A percentile compares a stretch with the other conserved stretches of the same genome.
Conservation (phyloP, 2,329 filamentous ascomycete species). For the Xylariaceae sp. region DNA sequence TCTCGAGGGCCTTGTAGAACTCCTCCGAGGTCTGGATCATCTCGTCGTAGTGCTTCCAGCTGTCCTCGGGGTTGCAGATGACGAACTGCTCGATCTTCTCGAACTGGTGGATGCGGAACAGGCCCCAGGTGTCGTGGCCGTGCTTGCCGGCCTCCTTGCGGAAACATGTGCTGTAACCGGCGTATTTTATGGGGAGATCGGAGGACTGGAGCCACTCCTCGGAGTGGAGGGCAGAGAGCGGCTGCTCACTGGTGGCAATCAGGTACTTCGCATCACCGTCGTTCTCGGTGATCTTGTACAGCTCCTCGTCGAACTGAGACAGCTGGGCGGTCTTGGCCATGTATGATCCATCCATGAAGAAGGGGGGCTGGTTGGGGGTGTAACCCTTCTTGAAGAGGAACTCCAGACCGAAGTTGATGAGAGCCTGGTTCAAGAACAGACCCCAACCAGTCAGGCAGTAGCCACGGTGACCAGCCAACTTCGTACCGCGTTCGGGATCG, state of each 20-base stretch:
- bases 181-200: slow-evolving; percentile 86
- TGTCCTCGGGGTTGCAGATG: slow-evolving; percentile 69
- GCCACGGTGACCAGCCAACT: slow-evolving; percentile 88
- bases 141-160: slow-evolving; percentile 91
- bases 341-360: slow-evolving; percentile 90
- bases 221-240: slow-evolving; percentile 85
- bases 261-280: slow-evolving; percentile 63
- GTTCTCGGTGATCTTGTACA: slow-evolving; percentile 91
- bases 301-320: slow-evolving; percentile 93
- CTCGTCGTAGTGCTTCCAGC: slow-evolving; percentile 83
- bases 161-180: slow-evolving; percentile 93
- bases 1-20: slow-evolving; percentile 83
- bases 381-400: slow-evolving; percentile 80
- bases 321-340: slow-evolving; percentile 98
- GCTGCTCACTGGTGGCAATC: slow-evolving; percentile 84
- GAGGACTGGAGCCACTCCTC: slow-evolving; percentile 85
- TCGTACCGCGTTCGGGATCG: slow-evolving; percentile 82
- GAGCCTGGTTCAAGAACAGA: slow-evolving; percentile 83
- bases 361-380: slow-evolving; percentile 77
- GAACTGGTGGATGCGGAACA: slow-evolving; percentile 81
- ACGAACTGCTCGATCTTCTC: slow-evolving; percentile 65
- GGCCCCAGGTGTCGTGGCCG: slow-evolving; percentile 91
- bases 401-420: slow-evolving; percentile 91
- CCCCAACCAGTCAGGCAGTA: slow-evolving; percentile 82
- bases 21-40: slow-evolving; percentile 92